Base-by-base conservation (phyloP, 495 filamentous ascomycete species). In the Tuber indicum region DNA sequence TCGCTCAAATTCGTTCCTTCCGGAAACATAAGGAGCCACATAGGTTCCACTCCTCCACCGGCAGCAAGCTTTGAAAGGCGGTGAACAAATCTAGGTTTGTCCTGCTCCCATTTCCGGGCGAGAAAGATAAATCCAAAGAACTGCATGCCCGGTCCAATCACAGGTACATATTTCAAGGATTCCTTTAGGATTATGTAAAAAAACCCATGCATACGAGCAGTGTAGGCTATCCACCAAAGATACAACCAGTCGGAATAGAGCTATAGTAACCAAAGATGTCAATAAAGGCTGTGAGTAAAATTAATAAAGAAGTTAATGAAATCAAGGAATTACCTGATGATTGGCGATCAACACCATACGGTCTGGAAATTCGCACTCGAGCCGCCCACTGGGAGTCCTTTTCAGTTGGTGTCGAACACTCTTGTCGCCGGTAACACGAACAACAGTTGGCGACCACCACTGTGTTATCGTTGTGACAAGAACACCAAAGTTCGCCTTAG, bases 231-330 rank as follows among this genome's bases (percentile, higher is more conserved):
- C 92, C 93, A 96, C 93, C 93, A 96, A 19, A 96, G 86, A 82
- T 96, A 96, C 17, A 95, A 84, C 93, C 93, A 96, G 85, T 96
- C 93, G 9, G 93, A 93, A 81, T 96, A 96, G 72, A 96, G 88
- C 87, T 88, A 72, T n/a, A 42, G 45, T 0, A 66, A 46, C 8
- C 17, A 70, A 78, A 79, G 76, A 52, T 80, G 39, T 76, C 71
- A 49, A 70, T 9, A 44, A 36, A 69, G n/a, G 52, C 41, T 70
- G 70, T 75, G 52, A 36, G 26, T 6, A 66, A 16, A 62, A 14
- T 82, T 74, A 74, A 69, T 5, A 47, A 52, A 46, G 49, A 43
- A 42, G 41, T 62, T 42, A 43, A 72, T 72, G 6, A 71, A n/a
- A n/a, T 23, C 26, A 42, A 45, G 49, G 21, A 21, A n/a, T 43